Evolutionary conservation across 225 moss, liverwort and hornwort genomes (phyloP).

Genomic region (Antitrichia curtipendula): DNA sequence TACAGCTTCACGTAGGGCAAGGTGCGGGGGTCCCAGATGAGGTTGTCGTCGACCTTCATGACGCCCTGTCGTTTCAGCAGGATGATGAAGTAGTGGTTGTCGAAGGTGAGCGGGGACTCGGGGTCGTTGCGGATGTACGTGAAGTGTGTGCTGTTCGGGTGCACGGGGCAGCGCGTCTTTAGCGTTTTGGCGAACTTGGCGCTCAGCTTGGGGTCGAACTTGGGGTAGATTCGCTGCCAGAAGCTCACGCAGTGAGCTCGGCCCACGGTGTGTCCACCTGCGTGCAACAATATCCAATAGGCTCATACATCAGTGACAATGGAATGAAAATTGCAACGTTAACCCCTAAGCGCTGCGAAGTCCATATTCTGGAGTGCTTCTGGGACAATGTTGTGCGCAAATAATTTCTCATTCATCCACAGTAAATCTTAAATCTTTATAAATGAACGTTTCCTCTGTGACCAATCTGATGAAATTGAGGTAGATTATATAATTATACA

Average conservation of each 20-base stretch:
- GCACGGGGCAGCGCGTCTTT: slow-evolving; percentile 17
- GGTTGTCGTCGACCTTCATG: slow-evolving; percentile 36
- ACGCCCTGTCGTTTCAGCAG: slow-evolving; percentile 27
- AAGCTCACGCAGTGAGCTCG: slow-evolving; percentile 48
- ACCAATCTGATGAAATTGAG: background rate
- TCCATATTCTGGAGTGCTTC: background rate
- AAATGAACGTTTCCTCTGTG: too few species aligned
- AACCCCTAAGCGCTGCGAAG: background rate
- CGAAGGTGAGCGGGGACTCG: slow-evolving; percentile 30
- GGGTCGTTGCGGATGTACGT: slow-evolving; percentile 54
- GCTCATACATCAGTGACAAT: background rate
- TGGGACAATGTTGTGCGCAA: background rate
- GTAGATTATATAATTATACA: too few species aligned
- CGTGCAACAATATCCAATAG: background rate
- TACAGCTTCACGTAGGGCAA: slow-evolving; percentile 24
- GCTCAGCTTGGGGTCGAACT: slow-evolving; percentile 12
- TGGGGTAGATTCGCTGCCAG: slow-evolving; percentile 28
- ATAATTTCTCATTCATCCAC: background rate
- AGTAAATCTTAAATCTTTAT: too few species aligned
- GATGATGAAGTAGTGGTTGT: slow-evolving; percentile 50
- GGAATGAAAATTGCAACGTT: background rate
- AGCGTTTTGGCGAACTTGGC: slow-evolving; percentile 9
- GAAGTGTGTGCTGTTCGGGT: background rate
- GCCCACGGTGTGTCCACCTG: slow-evolving; percentile 54
- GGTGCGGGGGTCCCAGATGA: slow-evolving; percentile 35